Evolutionary conservation across 2,329 filamentous ascomycete species (phyloP), one percentile per base, ranked within the genome.

Genomic region (Grosmannia penicillata): DNA sequence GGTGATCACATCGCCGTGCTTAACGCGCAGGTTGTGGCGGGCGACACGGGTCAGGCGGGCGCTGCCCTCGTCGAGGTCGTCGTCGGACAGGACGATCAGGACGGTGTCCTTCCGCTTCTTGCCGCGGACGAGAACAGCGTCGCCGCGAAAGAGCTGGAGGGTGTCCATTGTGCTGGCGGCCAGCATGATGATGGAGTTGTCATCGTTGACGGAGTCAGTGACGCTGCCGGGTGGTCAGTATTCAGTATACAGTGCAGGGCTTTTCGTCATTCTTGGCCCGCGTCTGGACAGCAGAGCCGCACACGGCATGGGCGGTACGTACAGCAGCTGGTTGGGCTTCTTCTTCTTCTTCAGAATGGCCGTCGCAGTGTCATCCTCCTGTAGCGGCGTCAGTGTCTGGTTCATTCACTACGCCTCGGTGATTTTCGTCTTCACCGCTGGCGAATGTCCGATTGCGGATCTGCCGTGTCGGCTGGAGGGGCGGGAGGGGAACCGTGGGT

Each of bases 311-410:
- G 24, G n/a, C 27, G 19, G 23, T 9, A 48, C 51, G 61, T 71
- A 93, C 86, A 98, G 93, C 60, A 98, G 66, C 56, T 89, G 93
- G 66, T 98, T 98, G 53, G 87, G 87, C 84, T 98, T 98, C 87
- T 98, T 98, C 82, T 98, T 98, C 75, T 96, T 96, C 72, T 95
- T 96, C 55, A 98, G 75, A 53, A 98, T 98, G 50, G 91, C 91
- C 33, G 91, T 98, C 38, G 91, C 77, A 45, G 80, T 85, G 57
- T 94, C 91, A 60, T 95, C 83, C 53, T 85, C 78, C 78, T 93
- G 54, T n/a, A 8, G 9, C 14, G 11, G 21, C 4, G 34, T 29
- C 21, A 34, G 40, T 33, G 17, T 24, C 26, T n/a, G 21, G 8
- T 30, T 17, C 14, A 14, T 14, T 30, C 15, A n/a, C n/a, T n/a